Conservation (phyloP, 192 early-diverging fungal species). For the Helicostylum pulchrum region DNA sequence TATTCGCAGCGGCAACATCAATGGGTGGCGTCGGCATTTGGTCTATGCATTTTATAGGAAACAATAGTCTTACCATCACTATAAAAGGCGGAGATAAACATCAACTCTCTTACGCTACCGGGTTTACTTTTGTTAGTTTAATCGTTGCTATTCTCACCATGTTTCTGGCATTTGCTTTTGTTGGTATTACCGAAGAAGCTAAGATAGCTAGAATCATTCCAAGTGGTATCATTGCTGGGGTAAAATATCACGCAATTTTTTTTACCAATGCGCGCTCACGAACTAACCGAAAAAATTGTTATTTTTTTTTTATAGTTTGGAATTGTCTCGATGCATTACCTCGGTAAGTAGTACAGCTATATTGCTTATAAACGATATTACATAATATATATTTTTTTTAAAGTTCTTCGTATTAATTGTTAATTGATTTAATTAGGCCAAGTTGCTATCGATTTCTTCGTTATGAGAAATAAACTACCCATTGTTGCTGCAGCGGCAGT, state of each 20-base stretch:
- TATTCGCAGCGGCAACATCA: conserved; percentile 30
- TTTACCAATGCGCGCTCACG: too few species aligned
- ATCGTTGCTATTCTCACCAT: conserved; percentile 32
- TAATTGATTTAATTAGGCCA: conserved; percentile 21
- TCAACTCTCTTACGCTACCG: conserved; percentile 33
- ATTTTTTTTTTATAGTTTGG: conserved; percentile 23
- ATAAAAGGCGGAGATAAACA: conserved; percentile 8
- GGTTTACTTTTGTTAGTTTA: conserved; percentile 35
- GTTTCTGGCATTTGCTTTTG: conserved; percentile 30
- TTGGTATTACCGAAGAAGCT: conserved; percentile 38
- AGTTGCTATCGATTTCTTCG: conserved; percentile 36
- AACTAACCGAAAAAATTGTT: too few species aligned
- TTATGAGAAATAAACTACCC: conserved; percentile 12
- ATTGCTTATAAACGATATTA: not conserved
- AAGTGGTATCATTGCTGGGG: conserved; percentile 36
- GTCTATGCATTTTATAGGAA: conserved; percentile 45
- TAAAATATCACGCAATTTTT: conserved; percentile 14
- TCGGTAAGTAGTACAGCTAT: conserved; percentile 21
- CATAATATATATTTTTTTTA: not conserved
- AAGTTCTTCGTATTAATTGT: not conserved
- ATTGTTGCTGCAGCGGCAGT: conserved; percentile 31
- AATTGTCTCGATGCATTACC: conserved; percentile 37
- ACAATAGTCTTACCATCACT: conserved; percentile 25
- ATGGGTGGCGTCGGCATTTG: conserved; percentile 44
- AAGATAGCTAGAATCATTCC: conserved; percentile 31